Evolutionary conservation across 148 eudicot genomes (phyloP).

Genomic region (Linanthus parryae): DNA sequence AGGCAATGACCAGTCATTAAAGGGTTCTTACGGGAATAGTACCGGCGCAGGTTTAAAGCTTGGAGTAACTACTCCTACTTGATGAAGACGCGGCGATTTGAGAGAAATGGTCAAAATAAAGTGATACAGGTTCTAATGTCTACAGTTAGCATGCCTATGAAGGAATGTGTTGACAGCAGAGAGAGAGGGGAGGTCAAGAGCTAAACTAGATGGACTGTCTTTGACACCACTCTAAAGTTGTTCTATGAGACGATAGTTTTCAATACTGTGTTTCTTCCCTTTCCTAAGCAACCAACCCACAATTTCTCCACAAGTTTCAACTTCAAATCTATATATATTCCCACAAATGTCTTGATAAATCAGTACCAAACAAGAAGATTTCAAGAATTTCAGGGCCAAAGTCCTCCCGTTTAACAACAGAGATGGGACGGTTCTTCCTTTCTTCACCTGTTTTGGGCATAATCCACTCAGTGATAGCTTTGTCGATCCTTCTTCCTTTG

Average conservation of each 20-base stretch:
- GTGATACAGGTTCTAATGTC: too few species aligned
- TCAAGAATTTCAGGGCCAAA: too few species aligned
- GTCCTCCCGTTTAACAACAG: too few species aligned
- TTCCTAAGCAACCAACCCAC: not conserved
- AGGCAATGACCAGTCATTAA: too few species aligned
- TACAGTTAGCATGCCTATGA: too few species aligned
- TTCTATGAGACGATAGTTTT: slow-evolving; percentile 6
- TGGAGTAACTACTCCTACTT: too few species aligned
- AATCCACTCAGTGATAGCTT: slow-evolving; percentile 1
- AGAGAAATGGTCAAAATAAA: too few species aligned
- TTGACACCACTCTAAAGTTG: slow-evolving; percentile 9
- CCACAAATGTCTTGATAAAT: not conserved
- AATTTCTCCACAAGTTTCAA: not conserved
- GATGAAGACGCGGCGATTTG: too few species aligned
- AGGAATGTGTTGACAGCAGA: slow-evolving; percentile 1
- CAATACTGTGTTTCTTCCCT: not conserved
- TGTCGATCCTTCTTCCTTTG: slow-evolving; percentile 1
- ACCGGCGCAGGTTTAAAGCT: too few species aligned
- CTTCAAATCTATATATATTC: slow-evolving; percentile 7
- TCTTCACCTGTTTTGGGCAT: not conserved
- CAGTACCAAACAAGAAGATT: slow-evolving; percentile 4
- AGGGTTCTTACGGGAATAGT: too few species aligned
- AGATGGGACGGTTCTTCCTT: too few species aligned
- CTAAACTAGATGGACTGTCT: slow-evolving; percentile 9
- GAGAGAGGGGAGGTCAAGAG: too few species aligned